Percentiles rank a stretch among this genome's conserved stretches.
phyloP scores from a whole-genome alignment of 2,329 filamentous ascomycete species.

The Stagonosporopsis cucurbitacearum region DNA sequence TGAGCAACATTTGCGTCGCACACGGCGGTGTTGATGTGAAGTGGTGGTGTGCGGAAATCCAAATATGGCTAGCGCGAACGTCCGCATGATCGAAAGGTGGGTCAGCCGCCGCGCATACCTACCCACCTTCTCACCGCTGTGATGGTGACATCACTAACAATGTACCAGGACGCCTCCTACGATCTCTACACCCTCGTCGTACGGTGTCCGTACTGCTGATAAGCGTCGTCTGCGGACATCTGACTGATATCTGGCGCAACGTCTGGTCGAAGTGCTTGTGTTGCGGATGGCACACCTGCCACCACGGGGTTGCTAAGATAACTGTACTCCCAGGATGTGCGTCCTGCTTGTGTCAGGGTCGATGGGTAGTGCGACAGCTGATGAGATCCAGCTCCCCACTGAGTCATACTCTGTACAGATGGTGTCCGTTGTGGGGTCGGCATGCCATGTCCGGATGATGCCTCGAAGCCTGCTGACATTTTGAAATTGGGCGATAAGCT shows the following conservation, averaged over 20 bases:
- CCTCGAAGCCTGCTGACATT: slow-evolving; percentile 48
- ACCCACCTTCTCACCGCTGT: slow-evolving; percentile 28
- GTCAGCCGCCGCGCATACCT: slow-evolving; percentile 42
- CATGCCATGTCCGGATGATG: slow-evolving; percentile 47
- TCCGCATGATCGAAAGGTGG: slow-evolving; percentile 42
- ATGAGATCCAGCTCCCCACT: slow-evolving; percentile 40
- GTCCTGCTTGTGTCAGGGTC: slow-evolving; percentile 38
- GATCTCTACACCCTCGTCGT: slow-evolving; percentile 45
- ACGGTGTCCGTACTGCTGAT: slow-evolving; percentile 48
- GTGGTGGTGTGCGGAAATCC: slow-evolving; percentile 39
- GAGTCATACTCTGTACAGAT: slow-evolving; percentile 45
- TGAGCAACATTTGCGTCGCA: slow-evolving; percentile 25
- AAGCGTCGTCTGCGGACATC: slow-evolving; percentile 38
- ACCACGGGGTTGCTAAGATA: slow-evolving; percentile 40
- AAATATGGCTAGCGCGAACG: slow-evolving; percentile 31
- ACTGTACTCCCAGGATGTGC: slow-evolving; percentile 47
- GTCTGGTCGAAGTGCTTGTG: slow-evolving; percentile 43
- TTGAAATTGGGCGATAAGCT: slow-evolving; percentile 55
- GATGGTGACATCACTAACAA: slow-evolving; percentile 24
- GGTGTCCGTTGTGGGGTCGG: slow-evolving; percentile 43
- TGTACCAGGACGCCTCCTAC: slow-evolving; percentile 9
- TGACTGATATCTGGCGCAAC: slow-evolving; percentile 40
- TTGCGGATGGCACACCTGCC: slow-evolving; percentile 33
- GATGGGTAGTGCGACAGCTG: slow-evolving; percentile 45
- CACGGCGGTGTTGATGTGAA: slow-evolving; percentile 33